phyloP scores from a whole-genome alignment of 2,329 filamentous ascomycete species.

The Shiraia bambusicola region DNA sequence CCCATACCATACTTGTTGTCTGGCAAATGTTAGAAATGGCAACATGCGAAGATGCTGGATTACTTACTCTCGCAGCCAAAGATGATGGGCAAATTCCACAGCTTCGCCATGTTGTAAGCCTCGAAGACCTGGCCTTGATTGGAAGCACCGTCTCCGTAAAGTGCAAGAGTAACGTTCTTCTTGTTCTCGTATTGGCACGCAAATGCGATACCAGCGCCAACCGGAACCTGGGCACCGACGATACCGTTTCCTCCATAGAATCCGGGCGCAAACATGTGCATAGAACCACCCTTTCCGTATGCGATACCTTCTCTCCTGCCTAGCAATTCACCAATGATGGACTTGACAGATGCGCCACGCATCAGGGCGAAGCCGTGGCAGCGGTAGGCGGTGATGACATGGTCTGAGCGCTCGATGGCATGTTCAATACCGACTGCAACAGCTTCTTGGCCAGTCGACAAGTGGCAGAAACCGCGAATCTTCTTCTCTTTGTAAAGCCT shows the following conservation, averaged over 20 bases:
- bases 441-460: conserved; percentile 96
- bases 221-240: conserved; percentile 95
- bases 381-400: conserved; percentile 96
- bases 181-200: conserved; percentile 91
- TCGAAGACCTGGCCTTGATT: conserved; percentile 99
- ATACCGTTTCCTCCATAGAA: conserved; percentile 99
- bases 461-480: conserved; percentile 98
- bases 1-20: conserved; percentile 99
- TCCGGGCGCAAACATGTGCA: conserved; percentile 99
- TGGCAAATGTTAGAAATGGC: conserved; percentile 44
- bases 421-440: conserved; percentile 97
- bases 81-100: conserved; percentile 93
- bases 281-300: conserved; percentile 98
- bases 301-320: conserved; percentile 95
- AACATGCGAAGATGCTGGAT: not conserved
- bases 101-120: conserved; percentile 99
- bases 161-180: conserved; percentile 81
- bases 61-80: conserved; percentile 96
- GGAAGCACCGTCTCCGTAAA: conserved; percentile 97
- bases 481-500: conserved; percentile 99
- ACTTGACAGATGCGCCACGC: conserved; percentile 72
- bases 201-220: conserved; percentile 94
- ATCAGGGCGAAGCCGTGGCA: conserved; percentile 98
- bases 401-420: conserved; percentile 86
- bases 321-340: conserved; percentile 46